Conservation (phyloP, 2,329 filamentous ascomycete species). For the Neoscytalidium dimidiatum region DNA sequence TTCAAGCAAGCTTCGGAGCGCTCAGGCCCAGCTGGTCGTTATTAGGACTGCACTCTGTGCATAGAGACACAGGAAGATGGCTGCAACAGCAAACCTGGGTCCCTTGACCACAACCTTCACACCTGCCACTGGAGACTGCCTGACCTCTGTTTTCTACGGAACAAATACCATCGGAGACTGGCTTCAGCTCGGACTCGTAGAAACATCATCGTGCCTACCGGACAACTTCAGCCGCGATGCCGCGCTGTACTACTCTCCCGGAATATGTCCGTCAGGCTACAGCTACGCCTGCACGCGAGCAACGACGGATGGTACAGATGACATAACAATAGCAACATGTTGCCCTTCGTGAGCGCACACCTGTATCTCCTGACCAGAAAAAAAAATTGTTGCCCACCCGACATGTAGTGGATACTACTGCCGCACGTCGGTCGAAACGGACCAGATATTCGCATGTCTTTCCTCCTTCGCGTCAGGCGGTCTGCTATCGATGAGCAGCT, state of each 20-base stretch:
- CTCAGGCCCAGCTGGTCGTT: no score
- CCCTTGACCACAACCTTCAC: background rate
- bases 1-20: background rate
- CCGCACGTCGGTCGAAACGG: background rate
- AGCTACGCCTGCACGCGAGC: background rate
- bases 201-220: background rate
- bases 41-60: no score
- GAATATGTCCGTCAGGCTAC: conserved; percentile 1
- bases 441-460: background rate
- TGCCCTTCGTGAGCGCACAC: background rate
- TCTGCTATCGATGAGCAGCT: background rate
- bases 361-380: background rate
- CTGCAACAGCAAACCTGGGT: background rate
- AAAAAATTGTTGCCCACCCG: background rate
- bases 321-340: conserved; percentile 3
- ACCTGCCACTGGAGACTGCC: background rate
- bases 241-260: background rate
- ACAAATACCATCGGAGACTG: background rate
- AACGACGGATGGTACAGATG: background rate
- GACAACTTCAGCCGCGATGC: background rate
- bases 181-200: background rate
- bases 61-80: no score
- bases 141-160: background rate
- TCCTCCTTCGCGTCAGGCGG: background rate
- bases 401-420: background rate